Percentiles rank a stretch among this genome's conserved stretches.
phyloP scores from a whole-genome alignment of 495 filamentous ascomycete species.

The Aspergillus coremiiformis region DNA sequence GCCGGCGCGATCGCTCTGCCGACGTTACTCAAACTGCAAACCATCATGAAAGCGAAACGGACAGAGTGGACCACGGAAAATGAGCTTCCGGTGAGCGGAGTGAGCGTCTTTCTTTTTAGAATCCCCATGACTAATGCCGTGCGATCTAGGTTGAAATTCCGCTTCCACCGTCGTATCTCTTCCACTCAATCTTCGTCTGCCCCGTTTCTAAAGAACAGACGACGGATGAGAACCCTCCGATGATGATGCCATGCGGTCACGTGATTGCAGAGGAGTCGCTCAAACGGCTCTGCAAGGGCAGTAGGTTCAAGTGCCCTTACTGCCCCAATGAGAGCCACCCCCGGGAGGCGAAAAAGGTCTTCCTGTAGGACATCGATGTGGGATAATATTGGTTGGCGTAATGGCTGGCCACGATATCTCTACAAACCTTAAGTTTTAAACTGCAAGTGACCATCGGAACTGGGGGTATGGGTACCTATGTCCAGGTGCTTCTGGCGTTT shows the following conservation, averaged over 20 bases:
- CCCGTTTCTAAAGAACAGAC: slow-evolving; percentile 94
- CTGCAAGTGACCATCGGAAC: neutral
- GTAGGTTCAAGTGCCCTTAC: slow-evolving; percentile 89
- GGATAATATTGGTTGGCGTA: neutral
- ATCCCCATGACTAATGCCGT: slow-evolving; percentile 4
- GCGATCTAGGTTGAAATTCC: slow-evolving; percentile 68
- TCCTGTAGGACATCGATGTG: slow-evolving; percentile 29
- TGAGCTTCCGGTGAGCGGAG: slow-evolving; percentile 65
- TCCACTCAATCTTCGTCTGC: slow-evolving; percentile 96
- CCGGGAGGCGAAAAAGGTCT: slow-evolving; percentile 70
- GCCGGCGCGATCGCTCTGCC: slow-evolving; percentile 89
- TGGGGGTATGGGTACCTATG: neutral
- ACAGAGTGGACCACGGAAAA: slow-evolving; percentile 91
- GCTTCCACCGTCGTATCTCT: slow-evolving; percentile 76
- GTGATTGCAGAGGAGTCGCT: slow-evolving; percentile 84
- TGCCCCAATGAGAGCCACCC: slow-evolving; percentile 78
- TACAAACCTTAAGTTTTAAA: slow-evolving; percentile 1
- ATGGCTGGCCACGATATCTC: slow-evolving; percentile 6
- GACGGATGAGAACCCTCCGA: slow-evolving; percentile 86
- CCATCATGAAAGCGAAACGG: slow-evolving; percentile 74
- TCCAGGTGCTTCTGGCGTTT: slow-evolving; percentile 4
- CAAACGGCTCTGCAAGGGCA: slow-evolving; percentile 66
- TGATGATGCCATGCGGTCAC: slow-evolving; percentile 97
- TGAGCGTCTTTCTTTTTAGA: neutral
- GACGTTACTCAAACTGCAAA: slow-evolving; percentile 70